Evolutionary conservation across 2,329 filamentous ascomycete genomes (phyloP).

Genomic region (Pseudogymnoascus sp.): DNA sequence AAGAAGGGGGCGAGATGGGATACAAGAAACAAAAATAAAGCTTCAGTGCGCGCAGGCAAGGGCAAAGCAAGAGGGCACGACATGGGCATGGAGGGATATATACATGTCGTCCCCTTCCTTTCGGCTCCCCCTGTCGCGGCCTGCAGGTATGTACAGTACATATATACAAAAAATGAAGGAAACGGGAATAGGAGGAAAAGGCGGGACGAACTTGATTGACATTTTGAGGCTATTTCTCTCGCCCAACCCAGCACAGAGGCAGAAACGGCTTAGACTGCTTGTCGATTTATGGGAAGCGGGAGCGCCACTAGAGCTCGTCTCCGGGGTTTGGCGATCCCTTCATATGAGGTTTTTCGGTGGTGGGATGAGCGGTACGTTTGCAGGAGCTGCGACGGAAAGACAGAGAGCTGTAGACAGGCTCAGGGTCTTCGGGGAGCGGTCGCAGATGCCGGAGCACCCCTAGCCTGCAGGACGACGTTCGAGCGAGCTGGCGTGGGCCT

Average conservation of each 20-base stretch:
- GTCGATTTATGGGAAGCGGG: neutral
- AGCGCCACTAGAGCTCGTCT: neutral
- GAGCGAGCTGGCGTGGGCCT: neutral
- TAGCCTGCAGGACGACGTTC: neutral
- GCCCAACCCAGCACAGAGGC: neutral
- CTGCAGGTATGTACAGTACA: conserved; percentile 1
- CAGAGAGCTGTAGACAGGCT: neutral
- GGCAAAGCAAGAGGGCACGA: neutral
- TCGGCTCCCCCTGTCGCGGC: neutral
- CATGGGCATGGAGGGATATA: neutral
- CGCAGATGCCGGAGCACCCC: neutral
- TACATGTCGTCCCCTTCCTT: neutral
- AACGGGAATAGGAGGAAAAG: neutral
- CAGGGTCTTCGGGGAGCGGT: neutral
- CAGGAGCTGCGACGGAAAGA: neutral
- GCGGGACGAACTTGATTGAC: conserved; percentile 11
- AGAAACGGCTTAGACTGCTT: neutral
- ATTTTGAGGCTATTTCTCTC: neutral
- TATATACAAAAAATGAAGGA: neutral
- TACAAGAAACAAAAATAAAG: conserved; percentile 20
- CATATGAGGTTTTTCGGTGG: neutral
- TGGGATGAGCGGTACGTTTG: neutral
- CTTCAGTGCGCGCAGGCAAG: neutral
- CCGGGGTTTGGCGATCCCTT: neutral
- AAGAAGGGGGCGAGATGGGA: conserved; percentile 16